These are phyloP conservation scores for Boletellus ananiceps DNA, from an alignment of 768 basidiomycete species.

Conservation along the genomic window DNA sequence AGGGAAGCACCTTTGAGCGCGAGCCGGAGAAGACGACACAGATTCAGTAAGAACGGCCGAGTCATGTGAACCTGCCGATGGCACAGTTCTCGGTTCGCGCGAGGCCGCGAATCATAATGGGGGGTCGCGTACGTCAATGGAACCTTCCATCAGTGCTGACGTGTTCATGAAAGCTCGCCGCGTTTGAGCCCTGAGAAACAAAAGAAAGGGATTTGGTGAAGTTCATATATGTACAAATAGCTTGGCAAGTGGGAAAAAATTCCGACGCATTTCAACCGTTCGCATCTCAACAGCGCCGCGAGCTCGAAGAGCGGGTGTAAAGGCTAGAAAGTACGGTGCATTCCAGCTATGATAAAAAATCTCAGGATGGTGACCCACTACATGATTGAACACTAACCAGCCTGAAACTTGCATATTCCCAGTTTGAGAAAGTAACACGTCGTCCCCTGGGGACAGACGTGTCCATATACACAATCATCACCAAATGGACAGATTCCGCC, in stretches of 20 bases:
- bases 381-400: conserved; percentile 39
- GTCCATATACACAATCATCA: conserved; percentile 48
- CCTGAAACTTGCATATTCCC: conserved; percentile 58
- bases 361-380: conserved; percentile 7
- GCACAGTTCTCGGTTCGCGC: conserved; percentile 19
- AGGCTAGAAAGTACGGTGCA: conserved; percentile 34
- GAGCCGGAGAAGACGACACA: conserved; percentile 19
- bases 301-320: conserved; percentile 4
- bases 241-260: conserved; percentile 8
- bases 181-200: conserved; percentile 22
- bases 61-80: conserved; percentile 27
- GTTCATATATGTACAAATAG: conserved; percentile 35
- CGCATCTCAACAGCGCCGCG: conserved; percentile 14
- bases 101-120: conserved; percentile 24
- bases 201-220: conserved; percentile 22
- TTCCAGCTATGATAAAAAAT: conserved; percentile 33
- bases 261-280: conserved; percentile 6
- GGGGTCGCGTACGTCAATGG: conserved; percentile 31
- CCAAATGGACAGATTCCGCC: conserved; percentile 56
- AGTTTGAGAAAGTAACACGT: conserved; percentile 51
- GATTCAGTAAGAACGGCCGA: conserved; percentile 19
- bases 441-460: conserved; percentile 41
- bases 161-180: conserved; percentile 25
- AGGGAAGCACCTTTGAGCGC: conserved; percentile 22
- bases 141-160: conserved; percentile 33